Evolutionary conservation across 371 early-diverging fungal genomes (phyloP).

Genomic region (Gilbertella persicaria): DNA sequence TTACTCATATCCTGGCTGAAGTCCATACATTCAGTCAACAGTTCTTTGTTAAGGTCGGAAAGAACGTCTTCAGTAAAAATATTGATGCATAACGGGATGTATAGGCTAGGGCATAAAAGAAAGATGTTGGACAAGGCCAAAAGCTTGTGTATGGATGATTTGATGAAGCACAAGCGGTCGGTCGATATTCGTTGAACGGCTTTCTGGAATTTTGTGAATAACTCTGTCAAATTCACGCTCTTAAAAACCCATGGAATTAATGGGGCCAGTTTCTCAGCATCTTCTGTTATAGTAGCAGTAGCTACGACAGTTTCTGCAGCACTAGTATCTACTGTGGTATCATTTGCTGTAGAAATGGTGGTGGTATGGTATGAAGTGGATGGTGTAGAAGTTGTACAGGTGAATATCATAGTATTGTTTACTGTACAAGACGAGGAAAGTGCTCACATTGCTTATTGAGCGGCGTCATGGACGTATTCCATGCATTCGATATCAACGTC

Average conservation of each 20-base stretch:
- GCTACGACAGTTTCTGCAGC: too few species aligned
- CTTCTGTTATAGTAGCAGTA: conserved; percentile 18
- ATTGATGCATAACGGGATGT: conserved; percentile 12
- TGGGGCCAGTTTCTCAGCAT: conserved; percentile 15
- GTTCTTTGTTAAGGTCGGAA: conserved; percentile 7
- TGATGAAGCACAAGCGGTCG: conserved; percentile 21
- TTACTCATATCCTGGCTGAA: conserved; percentile 13
- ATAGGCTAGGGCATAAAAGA: conserved; percentile 13
- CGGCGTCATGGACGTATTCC: too few species aligned
- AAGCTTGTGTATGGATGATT: conserved; percentile 23
- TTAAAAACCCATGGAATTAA: conserved; percentile 21
- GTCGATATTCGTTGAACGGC: conserved; percentile 13
- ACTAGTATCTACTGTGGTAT: too few species aligned
- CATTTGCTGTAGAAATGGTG: conserved; percentile 19
- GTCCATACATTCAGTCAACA: conserved; percentile 18
- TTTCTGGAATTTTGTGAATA: conserved; percentile 19
- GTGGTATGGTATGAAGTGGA: too few species aligned
- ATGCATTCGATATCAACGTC: too few species aligned
- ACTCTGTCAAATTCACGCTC: conserved; percentile 8
- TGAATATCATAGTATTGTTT: too few species aligned
- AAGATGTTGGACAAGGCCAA: conserved; percentile 18
- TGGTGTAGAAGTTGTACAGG: too few species aligned
- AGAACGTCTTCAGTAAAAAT: conserved; percentile 17
- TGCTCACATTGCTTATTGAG: too few species aligned
- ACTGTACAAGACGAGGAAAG: too few species aligned